Evolutionary conservation across 179 eudicot species (phyloP).

Genomic region (Corrigiola litoralis): DNA sequence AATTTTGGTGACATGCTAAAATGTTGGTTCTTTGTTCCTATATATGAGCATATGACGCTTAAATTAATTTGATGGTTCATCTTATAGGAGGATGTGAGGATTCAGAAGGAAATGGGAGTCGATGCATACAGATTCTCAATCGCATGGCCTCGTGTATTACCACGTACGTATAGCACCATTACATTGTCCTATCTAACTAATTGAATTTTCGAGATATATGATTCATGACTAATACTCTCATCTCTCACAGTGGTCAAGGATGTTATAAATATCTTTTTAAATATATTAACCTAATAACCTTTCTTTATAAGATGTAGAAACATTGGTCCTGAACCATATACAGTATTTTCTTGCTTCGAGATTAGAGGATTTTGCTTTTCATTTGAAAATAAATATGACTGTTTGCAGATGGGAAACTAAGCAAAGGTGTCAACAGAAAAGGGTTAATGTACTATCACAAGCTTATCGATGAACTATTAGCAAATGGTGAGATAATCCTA

Average conservation of each 20-base stretch:
- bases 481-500: conserved; percentile 34
- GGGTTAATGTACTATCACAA: conserved; percentile 57
- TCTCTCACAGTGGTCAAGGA: no score
- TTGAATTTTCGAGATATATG: no score
- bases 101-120: conserved; percentile 47
- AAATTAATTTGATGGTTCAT: background rate
- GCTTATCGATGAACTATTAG: conserved; percentile 51
- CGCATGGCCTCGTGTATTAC: conserved; percentile 62
- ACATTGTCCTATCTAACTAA: no score
- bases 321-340: no score
- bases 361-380: no score
- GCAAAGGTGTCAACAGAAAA: conserved; percentile 51
- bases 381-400: no score
- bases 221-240: no score
- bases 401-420: conserved; percentile 50
- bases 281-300: no score
- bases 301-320: no score
- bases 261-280: no score
- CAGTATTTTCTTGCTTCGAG: no score
- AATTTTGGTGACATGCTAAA: background rate
- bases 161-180: no score
- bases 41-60: background rate
- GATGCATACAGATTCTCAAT: conserved; percentile 61
- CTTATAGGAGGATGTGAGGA: conserved; percentile 54
- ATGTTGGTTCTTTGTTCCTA: background rate